phyloP scores from a whole-genome alignment of 2,329 filamentous ascomycete genomes.

The Claviceps lovelessii region DNA sequence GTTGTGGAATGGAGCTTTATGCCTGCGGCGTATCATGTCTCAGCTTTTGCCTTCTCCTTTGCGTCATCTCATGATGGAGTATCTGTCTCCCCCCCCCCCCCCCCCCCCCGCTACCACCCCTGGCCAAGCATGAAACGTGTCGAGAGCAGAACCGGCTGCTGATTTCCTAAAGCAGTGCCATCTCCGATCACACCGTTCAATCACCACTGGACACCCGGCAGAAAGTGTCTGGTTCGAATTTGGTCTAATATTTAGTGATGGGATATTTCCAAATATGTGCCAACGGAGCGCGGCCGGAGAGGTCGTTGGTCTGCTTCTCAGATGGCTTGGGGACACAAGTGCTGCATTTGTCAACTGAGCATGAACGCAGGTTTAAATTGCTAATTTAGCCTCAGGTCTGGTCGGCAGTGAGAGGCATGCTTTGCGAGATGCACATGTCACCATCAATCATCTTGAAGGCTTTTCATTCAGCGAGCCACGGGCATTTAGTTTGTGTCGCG shows the following conservation, averaged over 20 bases:
- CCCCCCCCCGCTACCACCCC: background rate
- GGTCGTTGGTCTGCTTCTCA: too few relatives aligned
- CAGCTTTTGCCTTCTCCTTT: background rate
- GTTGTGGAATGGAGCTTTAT: background rate
- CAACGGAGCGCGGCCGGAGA: too few relatives aligned
- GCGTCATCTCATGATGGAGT: background rate
- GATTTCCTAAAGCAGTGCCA: constrained; percentile 10
- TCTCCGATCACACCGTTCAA: constrained; percentile 7
- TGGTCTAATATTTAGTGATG: background rate
- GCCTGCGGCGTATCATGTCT: background rate
- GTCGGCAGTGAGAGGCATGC: too few relatives aligned
- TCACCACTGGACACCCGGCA: background rate
- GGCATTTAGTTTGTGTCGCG: too few relatives aligned
- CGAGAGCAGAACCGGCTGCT: constrained; percentile 1
- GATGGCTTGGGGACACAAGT: background rate
- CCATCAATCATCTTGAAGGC: background rate
- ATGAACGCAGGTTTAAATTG: background rate
- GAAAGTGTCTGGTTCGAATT: background rate
- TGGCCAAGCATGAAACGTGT: background rate
- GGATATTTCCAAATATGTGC: background rate
- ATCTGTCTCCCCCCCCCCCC: background rate
- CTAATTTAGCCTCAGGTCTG: too few relatives aligned
- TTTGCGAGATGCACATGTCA: background rate
- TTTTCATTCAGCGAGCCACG: too few relatives aligned
- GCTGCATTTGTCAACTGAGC: background rate